phyloP scores from a whole-genome alignment of 2,329 filamentous ascomycete genomes.

The Xylaria multiplex region DNA sequence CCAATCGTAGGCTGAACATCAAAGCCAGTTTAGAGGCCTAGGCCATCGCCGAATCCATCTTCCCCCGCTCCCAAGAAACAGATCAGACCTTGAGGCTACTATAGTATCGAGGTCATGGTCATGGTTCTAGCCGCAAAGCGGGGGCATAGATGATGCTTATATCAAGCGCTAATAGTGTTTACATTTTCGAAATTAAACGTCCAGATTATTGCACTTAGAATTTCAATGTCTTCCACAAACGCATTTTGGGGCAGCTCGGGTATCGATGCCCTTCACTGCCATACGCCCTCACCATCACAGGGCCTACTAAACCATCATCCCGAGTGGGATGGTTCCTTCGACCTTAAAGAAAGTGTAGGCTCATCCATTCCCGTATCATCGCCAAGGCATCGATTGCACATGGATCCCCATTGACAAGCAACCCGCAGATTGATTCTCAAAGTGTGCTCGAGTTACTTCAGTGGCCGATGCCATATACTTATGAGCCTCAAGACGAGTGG shows the following conservation, averaged over 20 bases:
- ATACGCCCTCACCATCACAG: not conserved
- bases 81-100: too few relatives aligned
- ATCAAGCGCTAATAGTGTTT: not conserved
- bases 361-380: too few relatives aligned
- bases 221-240: slow-evolving; percentile 3
- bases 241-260: slow-evolving; percentile 22
- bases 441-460: slow-evolving; percentile 18
- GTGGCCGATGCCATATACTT: not conserved
- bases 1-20: too few relatives aligned
- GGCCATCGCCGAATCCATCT: too few relatives aligned
- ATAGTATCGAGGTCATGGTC: too few relatives aligned
- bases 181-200: not conserved
- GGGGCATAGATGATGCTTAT: too few relatives aligned
- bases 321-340: slow-evolving; percentile 14
- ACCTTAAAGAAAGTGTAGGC: slow-evolving; percentile 23
- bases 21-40: too few relatives aligned
- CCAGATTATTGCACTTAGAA: not conserved
- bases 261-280: not conserved
- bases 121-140: too few relatives aligned
- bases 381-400: not conserved
- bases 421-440: slow-evolving; percentile 12
- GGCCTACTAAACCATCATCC: not conserved
- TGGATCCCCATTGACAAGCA: not conserved
- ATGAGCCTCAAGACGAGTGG: slow-evolving; percentile 22
- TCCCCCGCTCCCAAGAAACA: too few relatives aligned